phyloP scores from a whole-genome alignment of 2,329 filamentous ascomycete genomes.

The Apiospora rasikravindrae region DNA sequence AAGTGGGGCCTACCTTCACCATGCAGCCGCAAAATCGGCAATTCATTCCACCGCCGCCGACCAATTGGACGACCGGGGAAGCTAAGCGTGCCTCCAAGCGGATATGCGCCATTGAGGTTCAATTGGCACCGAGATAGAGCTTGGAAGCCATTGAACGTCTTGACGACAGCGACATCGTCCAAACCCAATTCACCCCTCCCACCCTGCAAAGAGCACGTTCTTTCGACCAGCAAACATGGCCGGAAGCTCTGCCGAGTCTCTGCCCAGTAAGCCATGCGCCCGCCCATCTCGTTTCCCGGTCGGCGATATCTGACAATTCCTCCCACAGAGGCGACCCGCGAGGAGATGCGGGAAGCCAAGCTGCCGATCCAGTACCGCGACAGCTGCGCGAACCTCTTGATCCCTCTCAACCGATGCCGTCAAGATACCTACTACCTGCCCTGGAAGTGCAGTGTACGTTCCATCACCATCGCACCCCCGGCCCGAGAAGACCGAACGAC shows the following conservation, averaged over 20 bases:
- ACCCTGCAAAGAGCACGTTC: constrained; percentile 16
- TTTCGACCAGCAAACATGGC: constrained; percentile 22
- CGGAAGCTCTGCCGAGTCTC: constrained; percentile 34
- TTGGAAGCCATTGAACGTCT: constrained; percentile 9
- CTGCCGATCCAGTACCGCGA: constrained; percentile 92
- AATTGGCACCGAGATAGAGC: constrained; percentile 10
- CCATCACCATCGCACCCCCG: not conserved
- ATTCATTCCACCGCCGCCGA: constrained; percentile 10
- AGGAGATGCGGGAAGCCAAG: constrained; percentile 91
- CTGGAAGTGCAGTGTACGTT: constrained; percentile 94
- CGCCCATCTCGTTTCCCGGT: not conserved
- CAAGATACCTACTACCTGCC: constrained; percentile 90
- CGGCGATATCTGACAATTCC: not conserved
- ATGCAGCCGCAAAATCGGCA: not conserved
- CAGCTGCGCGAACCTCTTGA: constrained; percentile 91
- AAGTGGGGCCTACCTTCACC: not conserved
- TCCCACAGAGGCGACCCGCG: constrained; percentile 74
- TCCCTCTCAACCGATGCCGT: constrained; percentile 94
- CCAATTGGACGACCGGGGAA: not conserved
- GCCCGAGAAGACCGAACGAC: not conserved
- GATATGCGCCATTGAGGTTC: constrained; percentile 15
- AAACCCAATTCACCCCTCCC: not conserved
- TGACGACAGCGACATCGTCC: not conserved
- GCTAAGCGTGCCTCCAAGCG: constrained; percentile 15
- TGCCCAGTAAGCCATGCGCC: constrained; percentile 32